Evolutionary conservation across 1,284 basidiomycete species (phyloP).

Genomic region (Chalciporus sp.): DNA sequence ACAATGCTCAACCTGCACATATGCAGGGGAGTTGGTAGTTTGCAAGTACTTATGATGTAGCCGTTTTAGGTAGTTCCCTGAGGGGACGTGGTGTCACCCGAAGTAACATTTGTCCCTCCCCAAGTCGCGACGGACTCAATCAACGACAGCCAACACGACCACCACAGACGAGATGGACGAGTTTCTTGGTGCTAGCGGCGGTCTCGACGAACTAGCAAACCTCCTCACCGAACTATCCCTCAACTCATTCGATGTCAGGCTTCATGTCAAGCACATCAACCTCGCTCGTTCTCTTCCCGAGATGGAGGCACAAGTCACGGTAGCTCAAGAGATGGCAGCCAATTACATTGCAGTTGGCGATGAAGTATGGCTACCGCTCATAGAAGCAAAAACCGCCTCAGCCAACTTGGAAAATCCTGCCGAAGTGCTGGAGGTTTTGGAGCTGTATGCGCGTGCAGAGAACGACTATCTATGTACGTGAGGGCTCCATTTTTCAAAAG

Average conservation of each 20-base stretch:
- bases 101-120: neutral
- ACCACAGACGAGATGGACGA: slow-evolving; percentile 11
- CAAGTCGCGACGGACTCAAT: neutral
- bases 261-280: slow-evolving; percentile 66
- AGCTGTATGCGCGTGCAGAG: slow-evolving; percentile 72
- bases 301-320: slow-evolving; percentile 56
- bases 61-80: slow-evolving; percentile 4
- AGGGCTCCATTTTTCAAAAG: slow-evolving; percentile 13
- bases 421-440: slow-evolving; percentile 58
- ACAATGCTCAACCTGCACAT: too few species aligned
- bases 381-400: slow-evolving; percentile 53
- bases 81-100: neutral
- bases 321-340: slow-evolving; percentile 69
- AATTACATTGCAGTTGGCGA: slow-evolving; percentile 65
- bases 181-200: slow-evolving; percentile 39
- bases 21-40: too few species aligned
- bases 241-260: slow-evolving; percentile 59
- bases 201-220: slow-evolving; percentile 61
- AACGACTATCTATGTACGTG: slow-evolving; percentile 80
- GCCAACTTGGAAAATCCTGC: slow-evolving; percentile 51
- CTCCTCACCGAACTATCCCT: slow-evolving; percentile 58
- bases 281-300: slow-evolving; percentile 55
- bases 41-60: too few species aligned
- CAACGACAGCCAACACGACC: slow-evolving; percentile 2
- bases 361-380: slow-evolving; percentile 65